These are phyloP conservation scores for Cercophora samala DNA, from an alignment of 495 filamentous ascomycete species.

Conservation along the genomic window DNA sequence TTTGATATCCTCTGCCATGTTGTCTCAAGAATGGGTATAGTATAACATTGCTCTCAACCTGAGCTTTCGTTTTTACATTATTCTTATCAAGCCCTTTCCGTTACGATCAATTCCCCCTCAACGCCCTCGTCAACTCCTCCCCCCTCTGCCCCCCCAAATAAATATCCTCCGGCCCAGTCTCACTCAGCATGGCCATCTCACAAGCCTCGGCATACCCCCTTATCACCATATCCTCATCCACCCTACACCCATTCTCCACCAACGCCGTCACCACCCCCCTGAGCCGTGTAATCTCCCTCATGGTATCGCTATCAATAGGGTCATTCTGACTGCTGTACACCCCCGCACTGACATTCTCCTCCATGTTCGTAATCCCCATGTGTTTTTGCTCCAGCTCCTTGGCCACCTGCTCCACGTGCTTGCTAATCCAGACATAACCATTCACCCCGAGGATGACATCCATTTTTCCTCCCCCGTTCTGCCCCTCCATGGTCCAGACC, in stretches of 20 bases:
- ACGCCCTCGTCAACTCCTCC: slow-evolving; percentile 59
- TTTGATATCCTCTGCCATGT: too few species aligned
- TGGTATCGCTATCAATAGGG: slow-evolving; percentile 65
- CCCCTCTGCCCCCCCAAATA: slow-evolving; percentile 75
- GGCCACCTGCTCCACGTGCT: slow-evolving; percentile 57
- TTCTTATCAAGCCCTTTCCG: background rate
- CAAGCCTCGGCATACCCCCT: slow-evolving; percentile 75
- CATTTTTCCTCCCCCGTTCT: slow-evolving; percentile 65
- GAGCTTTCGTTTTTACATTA: background rate
- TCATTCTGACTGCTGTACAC: slow-evolving; percentile 94
- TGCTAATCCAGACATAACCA: slow-evolving; percentile 91
- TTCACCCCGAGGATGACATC: slow-evolving; percentile 92
- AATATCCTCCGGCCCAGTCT: slow-evolving; percentile 47
- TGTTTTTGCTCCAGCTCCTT: slow-evolving; percentile 39
- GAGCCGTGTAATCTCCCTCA: slow-evolving; percentile 83
- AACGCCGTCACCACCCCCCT: slow-evolving; percentile 74
- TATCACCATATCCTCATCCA: slow-evolving; percentile 90
- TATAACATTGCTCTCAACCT: too few species aligned
- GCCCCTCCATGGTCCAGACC: slow-evolving; percentile 73
- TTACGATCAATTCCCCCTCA: slow-evolving; percentile 35
- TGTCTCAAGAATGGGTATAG: too few species aligned
- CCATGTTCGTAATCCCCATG: slow-evolving; percentile 68
- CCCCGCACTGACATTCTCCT: slow-evolving; percentile 65
- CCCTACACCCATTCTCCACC: slow-evolving; percentile 72
- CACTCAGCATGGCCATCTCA: slow-evolving; percentile 61